A percentile compares a stretch with the other conserved stretches of the same genome.
These are phyloP conservation scores for Tetrapisispora nanseiensis DNA, from an alignment of 805 yeast genomes.

Conservation along the genomic window DNA sequence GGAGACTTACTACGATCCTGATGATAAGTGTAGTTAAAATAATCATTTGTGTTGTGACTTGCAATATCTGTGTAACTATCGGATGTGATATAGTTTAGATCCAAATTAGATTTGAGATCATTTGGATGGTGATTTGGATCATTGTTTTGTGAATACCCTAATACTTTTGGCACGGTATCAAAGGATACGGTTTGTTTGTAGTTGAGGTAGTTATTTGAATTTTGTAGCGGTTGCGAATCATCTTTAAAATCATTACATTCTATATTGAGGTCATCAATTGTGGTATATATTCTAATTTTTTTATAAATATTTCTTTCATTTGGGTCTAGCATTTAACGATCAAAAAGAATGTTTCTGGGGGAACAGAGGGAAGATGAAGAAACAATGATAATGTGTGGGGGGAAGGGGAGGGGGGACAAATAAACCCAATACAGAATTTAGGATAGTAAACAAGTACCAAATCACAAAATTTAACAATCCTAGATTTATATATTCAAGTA, in stretches of 20 bases:
- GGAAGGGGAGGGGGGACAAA: too few species aligned
- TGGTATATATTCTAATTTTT: slow-evolving; percentile 8
- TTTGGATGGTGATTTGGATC: slow-evolving; percentile 6
- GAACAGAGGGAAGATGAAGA: background rate
- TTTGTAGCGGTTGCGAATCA: background rate
- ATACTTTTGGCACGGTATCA: slow-evolving; percentile 26
- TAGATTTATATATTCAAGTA: too few species aligned
- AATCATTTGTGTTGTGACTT: background rate
- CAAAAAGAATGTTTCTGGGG: too few species aligned
- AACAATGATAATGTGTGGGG: too few species aligned
- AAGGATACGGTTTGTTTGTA: slow-evolving; percentile 25
- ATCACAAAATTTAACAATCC: too few species aligned
- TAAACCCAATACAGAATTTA: too few species aligned
- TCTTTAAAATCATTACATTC: background rate
- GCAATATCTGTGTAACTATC: background rate
- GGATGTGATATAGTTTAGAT: background rate
- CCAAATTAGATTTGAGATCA: too few species aligned
- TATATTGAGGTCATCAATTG: background rate
- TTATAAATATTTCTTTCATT: slow-evolving; percentile 11
- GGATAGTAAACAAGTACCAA: too few species aligned
- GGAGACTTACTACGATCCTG: slow-evolving; percentile 5
- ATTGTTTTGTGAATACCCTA: slow-evolving; percentile 12
- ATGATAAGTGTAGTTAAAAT: background rate
- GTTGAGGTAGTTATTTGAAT: background rate
- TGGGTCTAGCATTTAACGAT: background rate